phyloP scores from a whole-genome alignment of 495 filamentous ascomycete genomes.

The Venustampulla echinocandica region DNA sequence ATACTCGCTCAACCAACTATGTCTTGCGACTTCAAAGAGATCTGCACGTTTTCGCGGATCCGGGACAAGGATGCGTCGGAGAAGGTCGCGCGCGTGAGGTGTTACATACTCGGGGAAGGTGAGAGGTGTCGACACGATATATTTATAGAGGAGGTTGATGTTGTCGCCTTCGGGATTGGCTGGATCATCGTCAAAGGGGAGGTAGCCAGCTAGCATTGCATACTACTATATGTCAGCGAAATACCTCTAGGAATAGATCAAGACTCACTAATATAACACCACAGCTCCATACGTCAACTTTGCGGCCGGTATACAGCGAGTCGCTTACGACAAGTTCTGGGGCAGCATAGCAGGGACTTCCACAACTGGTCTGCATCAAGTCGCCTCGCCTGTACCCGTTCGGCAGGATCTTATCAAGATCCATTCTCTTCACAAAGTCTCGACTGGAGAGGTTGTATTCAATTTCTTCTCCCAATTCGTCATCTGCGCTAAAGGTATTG shows the following conservation, averaged over 20 bases:
- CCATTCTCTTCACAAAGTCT: constrained; percentile 71
- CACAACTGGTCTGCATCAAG: constrained; percentile 76
- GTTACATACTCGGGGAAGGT: constrained; percentile 99
- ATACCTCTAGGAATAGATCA: constrained; percentile 2
- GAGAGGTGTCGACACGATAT: constrained; percentile 94
- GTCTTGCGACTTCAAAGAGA: constrained; percentile 92
- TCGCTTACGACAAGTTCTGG: constrained; percentile 97
- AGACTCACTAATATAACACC: constrained; percentile 90
- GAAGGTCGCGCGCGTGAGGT: constrained; percentile 86
- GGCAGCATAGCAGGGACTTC: constrained; percentile 88
- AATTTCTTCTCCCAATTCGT: constrained; percentile 83
- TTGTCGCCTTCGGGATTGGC: constrained; percentile 98
- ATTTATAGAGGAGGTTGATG: constrained; percentile 98
- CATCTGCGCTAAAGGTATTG: constrained; percentile 86
- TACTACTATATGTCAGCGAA: constrained; percentile 54
- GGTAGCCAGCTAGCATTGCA: constrained; percentile 95
- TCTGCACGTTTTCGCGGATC: constrained; percentile 92
- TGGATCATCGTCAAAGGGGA: constrained; percentile 98
- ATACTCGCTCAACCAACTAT: constrained; percentile 97
- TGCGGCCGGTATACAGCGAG: constrained; percentile 91
- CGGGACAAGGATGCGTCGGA: constrained; percentile 90
- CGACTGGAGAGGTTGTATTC: constrained; percentile 79
- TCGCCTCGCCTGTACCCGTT: constrained; percentile 58
- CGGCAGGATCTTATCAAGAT: constrained; percentile 54
- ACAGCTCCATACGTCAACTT: constrained; percentile 99